Base-by-base conservation (phyloP, 441 rosid species). In the Macaranga tanarius region DNA sequence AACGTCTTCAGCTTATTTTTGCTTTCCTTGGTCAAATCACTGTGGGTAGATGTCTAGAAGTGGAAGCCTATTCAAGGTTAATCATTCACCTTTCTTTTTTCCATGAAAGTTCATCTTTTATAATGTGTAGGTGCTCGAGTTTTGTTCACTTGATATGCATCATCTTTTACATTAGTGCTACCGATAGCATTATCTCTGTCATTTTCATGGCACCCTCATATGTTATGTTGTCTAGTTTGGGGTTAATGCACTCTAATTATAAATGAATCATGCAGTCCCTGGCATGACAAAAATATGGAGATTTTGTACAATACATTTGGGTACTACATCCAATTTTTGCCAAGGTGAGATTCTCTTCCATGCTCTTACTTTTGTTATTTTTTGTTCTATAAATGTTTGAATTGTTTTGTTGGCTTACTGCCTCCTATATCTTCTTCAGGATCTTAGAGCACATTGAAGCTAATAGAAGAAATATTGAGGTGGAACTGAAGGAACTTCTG, bases 221-320 rank as follows among this genome's bases (percentile, higher is more conserved):
- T 44, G 44, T 25, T 57, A 7, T 45, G 16, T 48, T 31, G 7
- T 71, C 16, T 73, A 38, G n/a, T 47, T 63, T 66, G 31, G 15
- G n/a, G 44, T 70, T 11, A 16, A 42, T 66, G 44, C 47, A 58
- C 51, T 73, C 83, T 82, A 62, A 81, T 69, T 64, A 22, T 58
- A 69, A 50, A 23, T 75, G 45, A 75, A 75, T 57, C 51, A 55
- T 82, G 81, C 88, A 96, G 99, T 75, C 76, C 79, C 56, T 65
- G 79, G 86, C 89, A 87, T 78, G 86, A 83, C 79, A 86, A 77
- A 76, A 89, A 80, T 75, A 69, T 89, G 79, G 84, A 80, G 73
- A 86, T 93, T 65, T 80, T 95, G 69, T 96, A 92, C 91, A 96
- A 96, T 79, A 63, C 87, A 51, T 92, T 88, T 80, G 99, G 99